Evolutionary conservation across 179 eudicot genomes (phyloP), one percentile per base, ranked within the genome.

Genomic region (Amaranthus tricolor): DNA sequence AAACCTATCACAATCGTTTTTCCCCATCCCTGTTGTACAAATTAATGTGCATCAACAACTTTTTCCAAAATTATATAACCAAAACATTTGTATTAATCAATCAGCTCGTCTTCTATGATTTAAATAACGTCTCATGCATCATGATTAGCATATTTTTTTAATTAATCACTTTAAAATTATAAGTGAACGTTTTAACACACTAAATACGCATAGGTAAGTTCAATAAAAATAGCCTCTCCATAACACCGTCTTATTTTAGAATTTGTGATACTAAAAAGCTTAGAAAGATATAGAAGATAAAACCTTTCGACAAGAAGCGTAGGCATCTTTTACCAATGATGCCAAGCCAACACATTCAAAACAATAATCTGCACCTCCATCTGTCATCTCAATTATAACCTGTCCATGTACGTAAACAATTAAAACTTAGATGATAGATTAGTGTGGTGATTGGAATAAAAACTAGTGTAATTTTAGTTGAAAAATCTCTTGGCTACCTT

Each of bases 331-430:
- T 4, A 94, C 92, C 82, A 94, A 77, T 13, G 90, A 84, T 68
- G 91, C 72, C 86, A 69, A 61, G 60, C 97, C 98, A 57, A 92
- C 97, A 66, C 98, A 94, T 79, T 94, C 98, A 66, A 94, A 92
- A 84, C 98, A 89, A 68, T 92, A 92, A 72, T 94, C 98, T 66
- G 98, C 97, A 61, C 97, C 97, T 20, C 96, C 97, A 71, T 73
- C 84, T 43, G 99, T 92, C 92, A 95, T 88, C 78, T 89, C 87
- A 9, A 52, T 82, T 68, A 94, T 87, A 57, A 89, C 85, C 98
- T 92, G 85, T 12, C 49, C 12, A 51, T 31, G 6, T 21, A 24
- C 7, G 24, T 11, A 7, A 55, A 60, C 47, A 1, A 24, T 62
- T 12, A 62, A 0, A 7, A 2, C 11, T 31, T 10, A 10, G 5